Evolutionary conservation across 2,329 filamentous ascomycete genomes (phyloP).

Genomic region (Stemphylium vesicarium): DNA sequence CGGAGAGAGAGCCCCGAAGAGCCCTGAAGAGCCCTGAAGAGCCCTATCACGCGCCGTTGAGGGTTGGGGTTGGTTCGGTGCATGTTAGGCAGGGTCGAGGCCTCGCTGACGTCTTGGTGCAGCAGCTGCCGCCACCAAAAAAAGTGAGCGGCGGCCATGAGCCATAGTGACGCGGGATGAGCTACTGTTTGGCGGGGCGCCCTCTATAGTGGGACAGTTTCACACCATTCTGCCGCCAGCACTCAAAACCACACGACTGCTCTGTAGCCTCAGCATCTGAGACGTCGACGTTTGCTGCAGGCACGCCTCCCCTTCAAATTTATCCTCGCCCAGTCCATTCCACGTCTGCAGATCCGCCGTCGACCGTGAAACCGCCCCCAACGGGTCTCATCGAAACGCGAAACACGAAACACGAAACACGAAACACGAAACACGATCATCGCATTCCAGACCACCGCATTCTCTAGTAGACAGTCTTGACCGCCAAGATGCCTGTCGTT

Average conservation of each 20-base stretch:
- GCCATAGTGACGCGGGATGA: constrained; percentile 14
- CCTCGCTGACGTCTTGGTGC: constrained; percentile 13
- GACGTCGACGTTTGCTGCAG: constrained; percentile 5
- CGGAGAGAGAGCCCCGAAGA: too few species aligned
- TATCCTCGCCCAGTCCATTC: neutral
- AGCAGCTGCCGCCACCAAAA: constrained; percentile 5
- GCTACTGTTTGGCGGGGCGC: neutral
- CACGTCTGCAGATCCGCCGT: neutral
- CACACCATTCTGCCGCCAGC: constrained; percentile 24
- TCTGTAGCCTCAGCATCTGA: neutral
- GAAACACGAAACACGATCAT: constrained; percentile 7
- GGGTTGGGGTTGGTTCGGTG: too few species aligned
- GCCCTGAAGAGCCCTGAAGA: too few species aligned
- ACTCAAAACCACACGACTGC: constrained; percentile 18
- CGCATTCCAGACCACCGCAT: neutral
- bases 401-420: constrained; percentile 12
- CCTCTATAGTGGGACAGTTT: constrained; percentile 9
- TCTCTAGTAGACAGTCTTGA: neutral
- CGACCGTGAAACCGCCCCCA: constrained; percentile 13
- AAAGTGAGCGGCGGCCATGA: neutral
- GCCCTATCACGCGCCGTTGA: too few species aligned
- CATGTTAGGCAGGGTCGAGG: neutral
- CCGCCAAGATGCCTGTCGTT: constrained; percentile 79
- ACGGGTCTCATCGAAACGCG: constrained; percentile 4
- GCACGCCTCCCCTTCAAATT: constrained; percentile 8